phyloP scores from a whole-genome alignment of 2,329 filamentous ascomycete genomes.

The Falciphora oryzae region DNA sequence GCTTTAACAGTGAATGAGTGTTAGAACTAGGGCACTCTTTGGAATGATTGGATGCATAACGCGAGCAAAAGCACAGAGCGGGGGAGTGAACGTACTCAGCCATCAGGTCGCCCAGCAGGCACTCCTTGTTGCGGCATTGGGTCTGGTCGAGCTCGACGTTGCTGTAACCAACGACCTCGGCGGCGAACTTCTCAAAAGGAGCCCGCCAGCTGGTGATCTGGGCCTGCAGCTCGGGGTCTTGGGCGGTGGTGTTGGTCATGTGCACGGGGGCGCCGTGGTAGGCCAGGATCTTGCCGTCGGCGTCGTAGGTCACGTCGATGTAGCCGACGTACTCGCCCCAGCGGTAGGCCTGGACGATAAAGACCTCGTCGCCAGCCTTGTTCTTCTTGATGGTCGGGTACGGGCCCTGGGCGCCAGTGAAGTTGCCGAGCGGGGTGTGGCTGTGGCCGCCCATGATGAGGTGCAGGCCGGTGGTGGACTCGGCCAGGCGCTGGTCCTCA shows the following conservation, averaged over 20 bases:
- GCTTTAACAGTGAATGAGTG: slow-evolving; percentile 26
- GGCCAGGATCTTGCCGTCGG: slow-evolving; percentile 52
- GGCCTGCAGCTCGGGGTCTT: slow-evolving; percentile 50
- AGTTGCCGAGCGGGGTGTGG: slow-evolving; percentile 54
- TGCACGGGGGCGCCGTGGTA: slow-evolving; percentile 61
- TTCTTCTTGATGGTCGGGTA: slow-evolving; percentile 61
- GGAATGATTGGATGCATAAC: too few species aligned
- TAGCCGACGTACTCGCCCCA: slow-evolving; percentile 66
- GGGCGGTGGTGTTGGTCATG: slow-evolving; percentile 53
- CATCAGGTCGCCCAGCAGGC: slow-evolving; percentile 50
- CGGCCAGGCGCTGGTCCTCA: slow-evolving; percentile 54
- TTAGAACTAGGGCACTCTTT: too few species aligned
- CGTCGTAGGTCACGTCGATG: slow-evolving; percentile 60
- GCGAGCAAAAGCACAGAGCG: slow-evolving; percentile 3
- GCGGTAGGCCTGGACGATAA: slow-evolving; percentile 61
- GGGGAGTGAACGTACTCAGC: slow-evolving; percentile 32
- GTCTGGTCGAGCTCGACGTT: slow-evolving; percentile 53
- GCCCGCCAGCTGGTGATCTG: slow-evolving; percentile 53
- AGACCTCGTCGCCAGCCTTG: slow-evolving; percentile 58
- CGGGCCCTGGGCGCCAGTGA: slow-evolving; percentile 49
- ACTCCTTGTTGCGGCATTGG: slow-evolving; percentile 52
- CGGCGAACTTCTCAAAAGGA: slow-evolving; percentile 55
- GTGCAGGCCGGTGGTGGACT: slow-evolving; percentile 56
- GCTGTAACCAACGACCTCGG: slow-evolving; percentile 49
- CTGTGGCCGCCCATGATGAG: slow-evolving; percentile 61